phyloP scores from a whole-genome alignment of 108 stramenopile species.

The Asterionellopsis glacialis region DNA sequence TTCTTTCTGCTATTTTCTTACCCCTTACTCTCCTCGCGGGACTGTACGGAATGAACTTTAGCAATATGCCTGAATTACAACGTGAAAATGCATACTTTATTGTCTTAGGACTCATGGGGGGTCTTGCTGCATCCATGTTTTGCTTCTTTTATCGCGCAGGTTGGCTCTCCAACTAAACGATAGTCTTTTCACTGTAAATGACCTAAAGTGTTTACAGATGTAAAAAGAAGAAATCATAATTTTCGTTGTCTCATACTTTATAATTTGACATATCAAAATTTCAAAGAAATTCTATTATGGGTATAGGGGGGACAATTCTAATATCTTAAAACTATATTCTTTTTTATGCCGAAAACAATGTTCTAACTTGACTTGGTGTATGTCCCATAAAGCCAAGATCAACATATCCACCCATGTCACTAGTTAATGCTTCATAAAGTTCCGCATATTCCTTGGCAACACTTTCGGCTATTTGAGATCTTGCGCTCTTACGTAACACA shows the following conservation, averaged over 20 bases:
- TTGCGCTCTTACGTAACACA: constrained; percentile 56
- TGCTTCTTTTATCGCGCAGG: constrained; percentile 32
- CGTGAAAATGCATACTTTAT: constrained; percentile 29
- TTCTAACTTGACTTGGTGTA: constrained; percentile 67
- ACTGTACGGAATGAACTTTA: constrained; percentile 55
- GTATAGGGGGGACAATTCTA: no score
- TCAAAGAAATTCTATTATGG: no score
- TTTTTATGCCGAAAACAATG: constrained; percentile 48
- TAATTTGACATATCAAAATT: no score
- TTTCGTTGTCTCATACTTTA: no score
- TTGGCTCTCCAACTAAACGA: constrained; percentile 7
- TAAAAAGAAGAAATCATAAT: no score
- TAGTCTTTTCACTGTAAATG: no score
- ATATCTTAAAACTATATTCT: no score
- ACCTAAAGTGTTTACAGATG: no score
- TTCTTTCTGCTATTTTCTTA: constrained; percentile 46
- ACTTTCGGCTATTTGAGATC: constrained; percentile 55
- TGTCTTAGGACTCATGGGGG: constrained; percentile 23
- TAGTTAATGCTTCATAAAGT: constrained; percentile 47
- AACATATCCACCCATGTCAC: constrained; percentile 70
- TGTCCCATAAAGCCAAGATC: constrained; percentile 72
- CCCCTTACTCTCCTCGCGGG: constrained; percentile 42
- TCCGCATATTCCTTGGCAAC: constrained; percentile 49
- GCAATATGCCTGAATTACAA: constrained; percentile 38
- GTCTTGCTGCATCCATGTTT: constrained; percentile 27